These are phyloP conservation scores for Metarhizium humberi DNA, from an alignment of 2,329 filamentous ascomycete species.

Conservation along the genomic window DNA sequence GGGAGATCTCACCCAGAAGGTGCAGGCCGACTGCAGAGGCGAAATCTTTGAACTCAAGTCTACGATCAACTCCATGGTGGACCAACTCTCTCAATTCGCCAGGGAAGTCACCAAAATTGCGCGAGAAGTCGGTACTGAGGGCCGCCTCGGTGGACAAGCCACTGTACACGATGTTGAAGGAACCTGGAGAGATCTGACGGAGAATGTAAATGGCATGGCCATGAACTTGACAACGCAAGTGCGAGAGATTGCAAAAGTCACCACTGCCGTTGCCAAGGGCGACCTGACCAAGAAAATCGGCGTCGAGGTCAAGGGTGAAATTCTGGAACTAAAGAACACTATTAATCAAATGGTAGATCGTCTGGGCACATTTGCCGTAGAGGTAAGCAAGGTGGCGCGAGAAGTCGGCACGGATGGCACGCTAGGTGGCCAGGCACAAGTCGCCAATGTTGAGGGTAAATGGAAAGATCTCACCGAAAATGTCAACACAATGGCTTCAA, in stretches of 20 bases:
- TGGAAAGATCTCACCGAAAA: conserved; percentile 96
- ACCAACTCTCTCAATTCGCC: conserved; percentile 92
- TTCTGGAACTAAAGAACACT: conserved; percentile 88
- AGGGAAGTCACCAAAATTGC: conserved; percentile 95
- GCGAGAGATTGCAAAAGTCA: conserved; percentile 93
- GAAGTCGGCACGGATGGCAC: conserved; percentile 96
- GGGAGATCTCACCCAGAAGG: conserved; percentile 93
- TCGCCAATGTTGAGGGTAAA: conserved; percentile 92
- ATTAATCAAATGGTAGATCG: conserved; percentile 99
- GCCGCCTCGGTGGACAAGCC: conserved; percentile 86
- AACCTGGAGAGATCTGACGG: conserved; percentile 92
- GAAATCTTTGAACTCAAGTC: conserved; percentile 93
- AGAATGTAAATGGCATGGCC: conserved; percentile 97
- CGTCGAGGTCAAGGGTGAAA: conserved; percentile 88
- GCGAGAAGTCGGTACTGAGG: conserved; percentile 92
- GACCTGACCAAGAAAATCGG: conserved; percentile 95
- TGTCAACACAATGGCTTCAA: conserved; percentile 68
- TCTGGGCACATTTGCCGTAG: conserved; percentile 88
- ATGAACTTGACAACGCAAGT: conserved; percentile 97
- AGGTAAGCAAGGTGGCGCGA: conserved; percentile 89
- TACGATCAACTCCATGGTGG: conserved; percentile 99
- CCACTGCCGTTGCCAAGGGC: conserved; percentile 86
- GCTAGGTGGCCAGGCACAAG: conserved; percentile 84
- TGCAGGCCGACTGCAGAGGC: conserved; percentile 84
- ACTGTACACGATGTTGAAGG: conserved; percentile 94